Evolutionary conservation across 805 yeast species (phyloP), one percentile per base, ranked within the genome.

Genomic region (Candida wancherniae): DNA sequence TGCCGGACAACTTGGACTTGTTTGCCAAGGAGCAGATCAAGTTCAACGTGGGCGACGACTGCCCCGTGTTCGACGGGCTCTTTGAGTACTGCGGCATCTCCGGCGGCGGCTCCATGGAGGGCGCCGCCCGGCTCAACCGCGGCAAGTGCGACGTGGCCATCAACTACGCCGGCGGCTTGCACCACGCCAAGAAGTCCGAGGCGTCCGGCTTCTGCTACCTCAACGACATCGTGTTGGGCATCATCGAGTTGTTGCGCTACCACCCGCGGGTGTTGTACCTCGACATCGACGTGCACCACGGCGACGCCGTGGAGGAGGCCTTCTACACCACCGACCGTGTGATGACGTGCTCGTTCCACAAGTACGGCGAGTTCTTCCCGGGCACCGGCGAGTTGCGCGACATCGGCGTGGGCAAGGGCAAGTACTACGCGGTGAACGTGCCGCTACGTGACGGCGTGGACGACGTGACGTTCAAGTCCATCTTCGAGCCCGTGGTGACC

Each of bases 231-330:
- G 96, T 85, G 1, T 61, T 86, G 42, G 90, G 94, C 3, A 84
- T 85, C 34, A 62, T 86, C 40, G 84, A 86, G 50, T 61, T 86
- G 44, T 64, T 87, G 46, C 65, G 95, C 37, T 80, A 79, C 51
- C 88, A 84, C 55, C 86, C 95, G 17, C 73, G 95, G 36, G 95
- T 86, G 7, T 58, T 86, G 26, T 86, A 86, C 54, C 83, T 86
- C 36, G 96, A 86, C 53, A 86, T 84, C 30, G 96, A 86, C 54
- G 80, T 86, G 15, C 96, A 86, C 53, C 96, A 86, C 52, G 96
- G 96, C 19, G 96, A 86, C 56, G 96, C 95, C 39, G 96, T 86
- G 4, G 94, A 87, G 55, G 95, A 87, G 56, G 95, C 95, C 1
- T 86, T 86, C 49, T 87, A 86, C 55, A 76, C 94, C 19, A 84